Base-by-base conservation (phyloP, 1,284 basidiomycete species). In the Cutaneotrichosporon dermatis region DNA sequence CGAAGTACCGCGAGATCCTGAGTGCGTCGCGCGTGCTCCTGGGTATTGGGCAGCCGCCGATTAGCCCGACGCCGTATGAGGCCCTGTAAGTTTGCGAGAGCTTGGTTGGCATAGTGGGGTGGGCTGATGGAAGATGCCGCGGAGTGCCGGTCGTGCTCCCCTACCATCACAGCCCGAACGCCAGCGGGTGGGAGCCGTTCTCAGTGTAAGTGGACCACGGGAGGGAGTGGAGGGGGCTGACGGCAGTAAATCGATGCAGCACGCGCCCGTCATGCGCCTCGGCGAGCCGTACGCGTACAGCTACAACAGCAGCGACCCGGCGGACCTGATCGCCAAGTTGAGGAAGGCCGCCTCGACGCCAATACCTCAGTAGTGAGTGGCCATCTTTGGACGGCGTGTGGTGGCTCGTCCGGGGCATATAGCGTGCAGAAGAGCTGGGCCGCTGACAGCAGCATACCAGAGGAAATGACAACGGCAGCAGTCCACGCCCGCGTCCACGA, bases 121-220 rank as follows among this genome's bases (percentile, higher is more conserved):
- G 9, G 9, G 12, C 39, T 40, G 39, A 40, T 4, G 39, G 11
- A 5, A 41, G 40, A 12, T 75, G 59, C 57, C 73, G 73, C 62
- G 76, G 71, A 7, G 74, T 71, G 3, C 76, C 76, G 2, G 70
- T 74, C n/a, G 68, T 78, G 13, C 51, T 78, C 10, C 75, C 76
- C 1, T 70, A 71, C 61, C 25, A 69, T 68, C 43, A 34, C 9
- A 8, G 13, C 35, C 10, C 46, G 45, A 12, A 8, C 11, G 4
- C 48, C 51, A 4, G 39, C 8, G 55, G 55, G 0, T 53, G 55
- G 53, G 13, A 43, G 25, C n/a, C n/a, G 16, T 61, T 44, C 43
- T 16, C 12, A 12, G 43, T 15, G n/a, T 44, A 13, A 41, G 40
- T 16, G 6, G 5, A 15, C 6, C 16, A 25, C 25, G 25, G 25